Evolutionary conservation across 2,329 filamentous ascomycete species (phyloP), one percentile per base, ranked within the genome.

Genomic region (Scedosporium aurantiacum): DNA sequence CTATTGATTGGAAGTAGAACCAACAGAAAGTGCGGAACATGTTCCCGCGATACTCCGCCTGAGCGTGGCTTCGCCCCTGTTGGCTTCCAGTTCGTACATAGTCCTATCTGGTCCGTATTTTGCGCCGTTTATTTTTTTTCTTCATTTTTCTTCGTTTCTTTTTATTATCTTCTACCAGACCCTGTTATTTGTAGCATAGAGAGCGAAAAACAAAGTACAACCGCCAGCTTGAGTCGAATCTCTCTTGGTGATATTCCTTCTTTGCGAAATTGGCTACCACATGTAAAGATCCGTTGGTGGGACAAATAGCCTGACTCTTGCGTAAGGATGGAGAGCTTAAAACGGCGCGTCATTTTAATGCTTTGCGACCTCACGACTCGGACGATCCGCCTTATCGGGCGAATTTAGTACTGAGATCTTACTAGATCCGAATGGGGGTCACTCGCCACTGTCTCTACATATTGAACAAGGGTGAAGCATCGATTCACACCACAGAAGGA

Each of bases 71-170:
- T 21, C 37, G 16, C 18, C 45, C 10, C 28, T 43, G 16, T 21
- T 47, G 23, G 41, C 57, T 25, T 50, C 57, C 57, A 59, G 16
- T 59, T 45, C 57, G 57, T 59, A 59, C 25, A 59, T 59, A 59
- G 57, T 10, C 50, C 18, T 54, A 54, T 54, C 50, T 28, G 50
- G 23, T 23, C 50, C 50, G 50, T 54, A 54, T 54, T 54, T 32
- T 54, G 50, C 21, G 23, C 50, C 23, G 27, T 55, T 16, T 23
- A 28, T 21, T 55, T 23, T 16, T 55, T 10, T 28, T 14, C 8
- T 16, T 45, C 25, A 54, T 25, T 23, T 21, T 43, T 45, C 27
- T 32, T 52, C 10, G 4, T 47, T 47, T 25, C 37, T 37, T 12
- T 10, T 52, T 18, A 12, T 37, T 28, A 57, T 37, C 2, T 50